Conservation (phyloP, 805 yeast species). For the Nakazawaea laoshanensis region DNA sequence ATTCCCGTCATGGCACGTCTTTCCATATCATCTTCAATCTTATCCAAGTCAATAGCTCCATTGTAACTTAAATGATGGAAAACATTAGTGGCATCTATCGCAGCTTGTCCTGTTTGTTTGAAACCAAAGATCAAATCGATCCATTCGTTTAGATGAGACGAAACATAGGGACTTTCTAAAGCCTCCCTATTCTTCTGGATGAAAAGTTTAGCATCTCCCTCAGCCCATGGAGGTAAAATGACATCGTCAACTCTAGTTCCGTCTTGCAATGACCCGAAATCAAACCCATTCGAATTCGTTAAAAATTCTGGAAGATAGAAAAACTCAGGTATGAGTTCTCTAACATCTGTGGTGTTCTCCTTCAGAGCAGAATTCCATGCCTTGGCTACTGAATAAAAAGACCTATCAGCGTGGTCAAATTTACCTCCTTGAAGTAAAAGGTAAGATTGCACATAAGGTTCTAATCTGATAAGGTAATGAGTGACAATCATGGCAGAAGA, state of each 20-base stretch:
- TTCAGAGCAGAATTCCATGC: slow-evolving; percentile 76
- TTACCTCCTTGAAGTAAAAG: slow-evolving; percentile 77
- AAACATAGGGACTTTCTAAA: slow-evolving; percentile 73
- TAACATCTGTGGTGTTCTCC: slow-evolving; percentile 80
- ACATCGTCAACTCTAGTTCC: slow-evolving; percentile 54
- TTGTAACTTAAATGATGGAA: slow-evolving; percentile 80
- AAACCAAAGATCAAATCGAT: slow-evolving; percentile 78
- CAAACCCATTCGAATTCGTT: slow-evolving; percentile 52
- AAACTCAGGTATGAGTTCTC: slow-evolving; percentile 84
- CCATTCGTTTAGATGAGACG: slow-evolving; percentile 73
- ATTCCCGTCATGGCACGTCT: slow-evolving; percentile 72
- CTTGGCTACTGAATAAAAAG: slow-evolving; percentile 65
- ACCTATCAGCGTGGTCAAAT: slow-evolving; percentile 82
- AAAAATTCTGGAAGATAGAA: slow-evolving; percentile 76
- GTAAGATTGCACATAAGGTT: slow-evolving; percentile 78
- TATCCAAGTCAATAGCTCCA: slow-evolving; percentile 74
- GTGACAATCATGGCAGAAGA: slow-evolving; percentile 92
- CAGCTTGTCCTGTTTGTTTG: slow-evolving; percentile 68
- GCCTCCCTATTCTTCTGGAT: slow-evolving; percentile 75
- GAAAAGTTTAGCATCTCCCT: slow-evolving; percentile 66
- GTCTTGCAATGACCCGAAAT: slow-evolving; percentile 64
- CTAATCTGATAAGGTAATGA: slow-evolving; percentile 64
- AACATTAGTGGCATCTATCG: slow-evolving; percentile 61
- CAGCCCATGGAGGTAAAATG: slow-evolving; percentile 75
- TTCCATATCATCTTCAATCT: slow-evolving; percentile 65